These are phyloP conservation scores for Penicillium nucicola DNA, from an alignment of 495 filamentous ascomycete genomes.

Conservation along the genomic window DNA sequence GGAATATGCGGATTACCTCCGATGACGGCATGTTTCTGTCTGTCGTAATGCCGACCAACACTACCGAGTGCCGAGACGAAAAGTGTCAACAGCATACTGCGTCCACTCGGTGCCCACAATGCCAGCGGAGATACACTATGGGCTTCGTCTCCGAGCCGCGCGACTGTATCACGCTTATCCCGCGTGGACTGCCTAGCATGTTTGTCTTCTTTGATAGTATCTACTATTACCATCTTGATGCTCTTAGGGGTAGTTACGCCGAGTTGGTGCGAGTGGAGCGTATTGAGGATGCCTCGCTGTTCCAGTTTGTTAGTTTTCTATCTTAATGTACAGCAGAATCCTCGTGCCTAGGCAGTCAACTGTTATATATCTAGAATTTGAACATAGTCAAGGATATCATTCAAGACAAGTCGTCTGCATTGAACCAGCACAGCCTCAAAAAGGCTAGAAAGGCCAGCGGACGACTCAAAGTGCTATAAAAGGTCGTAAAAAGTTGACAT, in stretches of 20 bases:
- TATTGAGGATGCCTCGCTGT: conserved; percentile 8
- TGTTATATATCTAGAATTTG: too few species aligned
- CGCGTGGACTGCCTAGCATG: conserved; percentile 7
- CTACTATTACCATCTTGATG: conserved; percentile 6
- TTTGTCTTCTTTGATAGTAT: conserved; percentile 10
- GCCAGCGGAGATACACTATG: not conserved
- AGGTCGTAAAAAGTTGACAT: too few species aligned
- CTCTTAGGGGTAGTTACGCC: conserved; percentile 6
- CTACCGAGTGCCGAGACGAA: not conserved
- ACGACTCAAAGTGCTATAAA: too few species aligned
- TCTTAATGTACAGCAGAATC: too few species aligned
- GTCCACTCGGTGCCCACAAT: not conserved
- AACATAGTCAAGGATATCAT: too few species aligned
- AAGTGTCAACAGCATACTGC: not conserved
- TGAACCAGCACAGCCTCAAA: too few species aligned
- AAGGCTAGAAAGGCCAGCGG: too few species aligned
- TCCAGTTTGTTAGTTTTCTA: conserved; percentile 7
- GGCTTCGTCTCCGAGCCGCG: conserved; percentile 6
- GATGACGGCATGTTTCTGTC: conserved; percentile 1
- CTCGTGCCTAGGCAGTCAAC: too few species aligned
- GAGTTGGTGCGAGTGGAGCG: conserved; percentile 1
- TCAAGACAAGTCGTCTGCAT: too few species aligned
- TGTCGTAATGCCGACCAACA: not conserved
- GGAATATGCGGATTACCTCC: conserved; percentile 4
- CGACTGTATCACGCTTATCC: conserved; percentile 2